phyloP scores from a whole-genome alignment of 1,139 yeast genomes.

The Lodderomyces parapsilosis region DNA sequence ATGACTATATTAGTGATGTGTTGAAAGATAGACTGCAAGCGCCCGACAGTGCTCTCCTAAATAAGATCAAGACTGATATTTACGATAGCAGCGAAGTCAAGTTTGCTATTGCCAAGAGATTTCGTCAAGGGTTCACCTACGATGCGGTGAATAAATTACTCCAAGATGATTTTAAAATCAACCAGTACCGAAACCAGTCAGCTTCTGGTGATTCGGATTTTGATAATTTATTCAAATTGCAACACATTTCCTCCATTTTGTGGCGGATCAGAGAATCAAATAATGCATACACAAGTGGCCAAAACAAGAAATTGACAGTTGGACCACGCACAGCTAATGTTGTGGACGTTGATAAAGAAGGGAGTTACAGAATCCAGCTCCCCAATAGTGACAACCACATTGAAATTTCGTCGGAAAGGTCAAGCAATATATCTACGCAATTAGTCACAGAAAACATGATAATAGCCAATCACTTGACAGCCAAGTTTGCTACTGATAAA shows the following conservation, averaged over 20 bases:
- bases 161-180: constrained; percentile 15
- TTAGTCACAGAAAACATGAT: constrained; percentile 86
- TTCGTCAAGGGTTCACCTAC: constrained; percentile 41
- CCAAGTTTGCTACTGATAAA: constrained; percentile 45
- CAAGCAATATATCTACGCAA: constrained; percentile 4
- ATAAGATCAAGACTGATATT: constrained; percentile 20
- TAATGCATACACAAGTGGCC: constrained; percentile 3
- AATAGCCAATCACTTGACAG: constrained; percentile 65
- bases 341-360: not conserved
- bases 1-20: constrained; percentile 22
- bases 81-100: constrained; percentile 16
- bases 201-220: constrained; percentile 19
- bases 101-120: constrained; percentile 21
- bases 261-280: constrained; percentile 7
- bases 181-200: not conserved
- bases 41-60: constrained; percentile 13
- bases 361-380: not conserved
- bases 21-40: constrained; percentile 17
- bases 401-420: not conserved
- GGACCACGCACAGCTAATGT: not conserved
- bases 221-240: constrained; percentile 28
- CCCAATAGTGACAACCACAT: constrained; percentile 6
- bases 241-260: constrained; percentile 24
- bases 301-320: constrained; percentile 1
- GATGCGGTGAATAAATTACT: constrained; percentile 33